These are phyloP conservation scores for Letharia columbiana DNA, from an alignment of 495 filamentous ascomycete species.

Conservation along the genomic window DNA sequence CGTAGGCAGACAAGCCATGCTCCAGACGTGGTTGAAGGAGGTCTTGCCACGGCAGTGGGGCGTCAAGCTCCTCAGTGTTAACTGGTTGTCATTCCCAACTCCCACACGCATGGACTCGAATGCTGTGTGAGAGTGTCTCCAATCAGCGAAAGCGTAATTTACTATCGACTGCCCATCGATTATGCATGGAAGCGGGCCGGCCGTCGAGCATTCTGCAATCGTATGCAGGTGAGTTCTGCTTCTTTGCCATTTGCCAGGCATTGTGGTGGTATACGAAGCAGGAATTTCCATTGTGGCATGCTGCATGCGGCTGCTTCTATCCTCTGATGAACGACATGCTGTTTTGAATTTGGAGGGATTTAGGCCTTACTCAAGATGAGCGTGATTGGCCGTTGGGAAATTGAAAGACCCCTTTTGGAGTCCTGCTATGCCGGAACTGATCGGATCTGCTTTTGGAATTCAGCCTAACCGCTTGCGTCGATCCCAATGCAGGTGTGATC, in stretches of 20 bases:
- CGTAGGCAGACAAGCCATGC: background rate
- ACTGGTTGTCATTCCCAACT: background rate
- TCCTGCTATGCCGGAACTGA: background rate
- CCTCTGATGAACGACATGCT: background rate
- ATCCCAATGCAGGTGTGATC: background rate
- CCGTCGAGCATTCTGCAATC: background rate
- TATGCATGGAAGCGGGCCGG: background rate
- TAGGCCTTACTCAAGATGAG: background rate
- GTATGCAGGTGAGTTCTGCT: background rate
- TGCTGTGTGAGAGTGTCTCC: background rate
- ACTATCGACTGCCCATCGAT: background rate
- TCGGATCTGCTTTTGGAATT: background rate
- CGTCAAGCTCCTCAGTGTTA: background rate
- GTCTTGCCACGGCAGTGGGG: background rate
- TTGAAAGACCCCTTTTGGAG: background rate
- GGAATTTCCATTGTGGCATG: background rate
- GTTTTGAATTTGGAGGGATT: background rate
- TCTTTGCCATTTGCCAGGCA: background rate
- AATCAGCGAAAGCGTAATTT: background rate
- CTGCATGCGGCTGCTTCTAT: background rate
- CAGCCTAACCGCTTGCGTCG: background rate
- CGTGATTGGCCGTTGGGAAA: background rate
- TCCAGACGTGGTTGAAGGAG: background rate
- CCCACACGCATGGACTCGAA: background rate
- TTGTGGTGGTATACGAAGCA: background rate